Percentiles rank a stretch among this genome's conserved stretches.
Evolutionary conservation across 345 rosid species (phyloP).

Genomic region (Dipteronia dyeriana): DNA sequence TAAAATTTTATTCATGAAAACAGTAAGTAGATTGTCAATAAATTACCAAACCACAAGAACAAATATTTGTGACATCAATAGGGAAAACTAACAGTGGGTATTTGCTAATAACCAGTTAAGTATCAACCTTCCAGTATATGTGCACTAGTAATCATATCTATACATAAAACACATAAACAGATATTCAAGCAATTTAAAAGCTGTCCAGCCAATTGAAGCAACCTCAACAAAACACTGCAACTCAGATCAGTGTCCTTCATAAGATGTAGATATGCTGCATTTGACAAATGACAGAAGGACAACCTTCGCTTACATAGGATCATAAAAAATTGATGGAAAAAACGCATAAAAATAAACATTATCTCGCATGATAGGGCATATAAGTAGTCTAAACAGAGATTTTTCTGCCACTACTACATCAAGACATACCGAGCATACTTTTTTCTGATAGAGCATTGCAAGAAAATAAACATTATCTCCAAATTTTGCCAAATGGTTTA

Average conservation of each 20-base stretch:
- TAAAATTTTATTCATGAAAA: background rate
- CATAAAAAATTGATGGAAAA: background rate
- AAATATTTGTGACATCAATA: background rate
- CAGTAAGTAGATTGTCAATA: no score
- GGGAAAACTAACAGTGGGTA: background rate
- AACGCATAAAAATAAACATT: background rate
- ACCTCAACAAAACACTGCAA: background rate
- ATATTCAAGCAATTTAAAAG: background rate
- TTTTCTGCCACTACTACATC: slow-evolving; percentile 7
- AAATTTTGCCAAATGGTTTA: background rate
- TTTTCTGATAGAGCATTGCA: background rate
- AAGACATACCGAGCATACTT: background rate
- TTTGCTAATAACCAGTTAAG: background rate
- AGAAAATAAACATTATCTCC: background rate
- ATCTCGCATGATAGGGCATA: background rate
- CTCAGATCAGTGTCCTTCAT: background rate
- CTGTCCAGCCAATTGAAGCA: background rate
- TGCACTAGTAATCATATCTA: background rate
- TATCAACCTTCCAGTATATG: background rate
- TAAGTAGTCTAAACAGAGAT: slow-evolving; percentile 12
- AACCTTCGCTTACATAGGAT: background rate
- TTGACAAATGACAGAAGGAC: background rate
- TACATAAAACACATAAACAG: background rate
- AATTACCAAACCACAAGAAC: slow-evolving; percentile 5
- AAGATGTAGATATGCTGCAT: background rate